Evolutionary conservation across 1,284 basidiomycete species (phyloP).

Genomic region (Trichosporon ovoides): DNA sequence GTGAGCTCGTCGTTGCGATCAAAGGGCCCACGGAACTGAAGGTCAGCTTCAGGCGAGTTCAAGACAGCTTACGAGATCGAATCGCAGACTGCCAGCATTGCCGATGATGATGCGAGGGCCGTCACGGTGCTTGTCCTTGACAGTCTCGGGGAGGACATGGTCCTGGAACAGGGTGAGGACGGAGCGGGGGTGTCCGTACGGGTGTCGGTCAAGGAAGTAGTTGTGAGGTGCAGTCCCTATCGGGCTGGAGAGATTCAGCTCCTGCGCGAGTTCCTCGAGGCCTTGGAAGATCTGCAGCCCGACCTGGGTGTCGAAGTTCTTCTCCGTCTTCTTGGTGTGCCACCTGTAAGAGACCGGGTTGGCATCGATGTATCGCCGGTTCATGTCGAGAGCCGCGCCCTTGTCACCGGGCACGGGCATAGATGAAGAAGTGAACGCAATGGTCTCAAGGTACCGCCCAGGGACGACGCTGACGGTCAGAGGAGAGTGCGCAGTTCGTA

Average conservation of each 20-base stretch:
- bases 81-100: conserved; percentile 70
- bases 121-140: conserved; percentile 29
- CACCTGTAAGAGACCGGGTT: conserved; percentile 49
- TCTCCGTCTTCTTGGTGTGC: conserved; percentile 32
- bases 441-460: conserved; percentile 80
- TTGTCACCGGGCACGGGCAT: conserved; percentile 17
- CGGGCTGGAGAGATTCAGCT: conserved; percentile 37
- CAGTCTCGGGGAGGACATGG: conserved; percentile 51
- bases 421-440: conserved; percentile 55
- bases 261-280: conserved; percentile 29
- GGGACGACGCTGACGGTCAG: conserved; percentile 62
- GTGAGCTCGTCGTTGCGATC: conserved; percentile 74
- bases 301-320: conserved; percentile 37
- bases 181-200: conserved; percentile 63
- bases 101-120: conserved; percentile 59
- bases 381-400: conserved; percentile 38
- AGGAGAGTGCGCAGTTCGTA: conserved; percentile 52
- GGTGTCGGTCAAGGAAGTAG: conserved; percentile 60
- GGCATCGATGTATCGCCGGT: conserved; percentile 51
- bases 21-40: conserved; percentile 58
- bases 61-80: conserved; percentile 54
- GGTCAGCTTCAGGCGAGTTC: not conserved
- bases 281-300: conserved; percentile 36
- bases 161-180: conserved; percentile 60
- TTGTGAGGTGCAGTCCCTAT: conserved; percentile 70